Evolutionary conservation across 441 rosid species (phyloP).

Genomic region (Bocquillonia castaneifolia): DNA sequence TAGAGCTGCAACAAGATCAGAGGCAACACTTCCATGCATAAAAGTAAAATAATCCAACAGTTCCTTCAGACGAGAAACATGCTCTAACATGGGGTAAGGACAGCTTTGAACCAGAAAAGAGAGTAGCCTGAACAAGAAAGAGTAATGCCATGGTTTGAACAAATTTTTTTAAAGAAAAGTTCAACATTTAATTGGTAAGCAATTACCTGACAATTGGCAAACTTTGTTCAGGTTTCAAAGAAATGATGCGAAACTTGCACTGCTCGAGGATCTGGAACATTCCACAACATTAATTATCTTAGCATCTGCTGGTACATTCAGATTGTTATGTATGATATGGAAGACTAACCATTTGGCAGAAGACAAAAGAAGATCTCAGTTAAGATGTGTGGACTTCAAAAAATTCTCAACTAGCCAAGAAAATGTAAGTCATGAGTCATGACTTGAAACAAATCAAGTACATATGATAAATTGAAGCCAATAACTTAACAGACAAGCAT

Average conservation of each 20-base stretch:
- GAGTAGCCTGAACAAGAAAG: conserved; percentile 49
- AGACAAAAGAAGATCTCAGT: background rate
- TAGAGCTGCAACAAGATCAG: conserved; percentile 51
- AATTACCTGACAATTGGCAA: conserved; percentile 52
- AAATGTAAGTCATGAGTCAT: background rate
- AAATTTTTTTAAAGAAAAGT: conserved; percentile 8
- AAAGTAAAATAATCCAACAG: conserved; percentile 73
- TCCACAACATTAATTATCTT: background rate
- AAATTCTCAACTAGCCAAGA: background rate
- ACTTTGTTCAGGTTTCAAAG: conserved; percentile 61
- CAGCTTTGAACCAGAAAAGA: conserved; percentile 44
- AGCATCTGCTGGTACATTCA: background rate
- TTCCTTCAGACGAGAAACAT: conserved; percentile 62
- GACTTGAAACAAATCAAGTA: background rate
- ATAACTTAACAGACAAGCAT: background rate
- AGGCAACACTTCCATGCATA: conserved; percentile 58
- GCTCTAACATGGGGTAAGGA: conserved; percentile 60
- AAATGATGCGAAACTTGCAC: conserved; percentile 68
- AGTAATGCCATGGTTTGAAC: conserved; percentile 14
- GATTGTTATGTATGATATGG: background rate
- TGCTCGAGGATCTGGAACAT: conserved; percentile 71
- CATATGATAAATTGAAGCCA: background rate
- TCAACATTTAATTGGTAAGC: background rate
- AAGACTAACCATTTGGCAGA: background rate
- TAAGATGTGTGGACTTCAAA: background rate